These are phyloP conservation scores for Macroventuria anomochaeta DNA, from an alignment of 2,329 filamentous ascomycete genomes.

Conservation along the genomic window DNA sequence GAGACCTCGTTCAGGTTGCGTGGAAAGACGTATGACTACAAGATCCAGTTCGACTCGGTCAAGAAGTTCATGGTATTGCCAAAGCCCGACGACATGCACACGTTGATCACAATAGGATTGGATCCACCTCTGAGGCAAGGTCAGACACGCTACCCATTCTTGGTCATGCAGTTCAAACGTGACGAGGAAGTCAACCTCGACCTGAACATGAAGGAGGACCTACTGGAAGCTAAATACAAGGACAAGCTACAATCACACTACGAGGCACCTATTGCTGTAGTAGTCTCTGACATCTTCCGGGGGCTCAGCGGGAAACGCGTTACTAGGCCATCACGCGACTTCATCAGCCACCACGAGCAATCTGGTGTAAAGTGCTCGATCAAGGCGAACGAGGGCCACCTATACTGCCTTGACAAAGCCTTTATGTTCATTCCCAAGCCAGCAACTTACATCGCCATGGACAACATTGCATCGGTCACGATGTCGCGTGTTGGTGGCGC, in stretches of 20 bases:
- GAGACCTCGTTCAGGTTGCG: slow-evolving; percentile 95
- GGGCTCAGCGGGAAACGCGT: slow-evolving; percentile 95
- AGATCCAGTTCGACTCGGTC: slow-evolving; percentile 96
- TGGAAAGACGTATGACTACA: slow-evolving; percentile 99
- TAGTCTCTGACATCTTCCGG: slow-evolving; percentile 94
- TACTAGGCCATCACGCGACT: slow-evolving; percentile 91
- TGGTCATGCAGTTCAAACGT: slow-evolving; percentile 98
- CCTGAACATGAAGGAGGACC: slow-evolving; percentile 91
- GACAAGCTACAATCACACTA: slow-evolving; percentile 89
- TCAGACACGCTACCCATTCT: slow-evolving; percentile 95
- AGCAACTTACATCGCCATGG: slow-evolving; percentile 94
- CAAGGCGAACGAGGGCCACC: slow-evolving; percentile 96
- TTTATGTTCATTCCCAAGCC: slow-evolving; percentile 99
- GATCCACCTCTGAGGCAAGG: slow-evolving; percentile 95
- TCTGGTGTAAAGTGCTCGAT: slow-evolving; percentile 99
- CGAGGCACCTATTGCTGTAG: slow-evolving; percentile 85
- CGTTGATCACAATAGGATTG: slow-evolving; percentile 90
- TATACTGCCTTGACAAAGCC: slow-evolving; percentile 97
- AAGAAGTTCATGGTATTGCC: slow-evolving; percentile 99
- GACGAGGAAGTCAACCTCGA: slow-evolving; percentile 97
- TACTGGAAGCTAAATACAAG: slow-evolving; percentile 84
- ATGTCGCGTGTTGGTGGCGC: slow-evolving; percentile 96
- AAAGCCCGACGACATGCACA: slow-evolving; percentile 97
- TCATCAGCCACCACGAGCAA: slow-evolving; percentile 90
- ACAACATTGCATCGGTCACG: slow-evolving; percentile 88